A percentile compares a stretch with the other conserved stretches of the same genome.
Conservation (phyloP, 2,329 filamentous ascomycete genomes). For the Mycosphaerelloides madeirae region DNA sequence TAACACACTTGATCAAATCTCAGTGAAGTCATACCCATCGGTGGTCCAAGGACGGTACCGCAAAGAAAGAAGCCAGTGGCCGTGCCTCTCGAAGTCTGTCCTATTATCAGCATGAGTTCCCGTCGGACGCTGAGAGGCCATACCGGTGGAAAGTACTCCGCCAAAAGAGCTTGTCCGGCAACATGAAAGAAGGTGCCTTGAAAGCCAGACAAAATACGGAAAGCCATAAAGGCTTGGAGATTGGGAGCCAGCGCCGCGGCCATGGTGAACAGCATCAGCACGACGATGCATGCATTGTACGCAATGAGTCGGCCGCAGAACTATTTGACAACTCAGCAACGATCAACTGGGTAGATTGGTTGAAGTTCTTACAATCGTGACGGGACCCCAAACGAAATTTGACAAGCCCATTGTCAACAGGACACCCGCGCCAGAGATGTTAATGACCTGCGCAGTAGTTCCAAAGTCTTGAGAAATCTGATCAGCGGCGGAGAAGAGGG, state of each 20-base stretch:
- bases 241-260: conserved; percentile 67
- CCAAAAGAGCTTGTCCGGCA: conserved; percentile 63
- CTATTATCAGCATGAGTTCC: neutral
- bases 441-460: conserved; percentile 63
- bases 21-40: conserved; percentile 45
- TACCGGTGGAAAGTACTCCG: conserved; percentile 47
- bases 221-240: conserved; percentile 63
- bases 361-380: conserved; percentile 39
- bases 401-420: conserved; percentile 65
- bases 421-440: conserved; percentile 66
- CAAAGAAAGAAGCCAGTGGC: conserved; percentile 68
- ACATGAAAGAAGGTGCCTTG: conserved; percentile 70
- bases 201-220: conserved; percentile 66
- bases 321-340: conserved; percentile 4
- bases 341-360: neutral
- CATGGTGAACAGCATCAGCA: conserved; percentile 62
- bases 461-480: conserved; percentile 62
- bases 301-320: conserved; percentile 43
- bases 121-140: conserved; percentile 32
- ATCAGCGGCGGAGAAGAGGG: conserved; percentile 64
- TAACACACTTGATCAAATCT: neutral
- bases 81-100: conserved; percentile 50
- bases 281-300: conserved; percentile 50
- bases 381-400: conserved; percentile 64
- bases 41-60: conserved; percentile 61